A percentile compares a stretch with the other conserved stretches of the same genome.
These are phyloP conservation scores for Lentithecium fluviatile DNA, from an alignment of 495 filamentous ascomycete genomes.

Conservation along the genomic window DNA sequence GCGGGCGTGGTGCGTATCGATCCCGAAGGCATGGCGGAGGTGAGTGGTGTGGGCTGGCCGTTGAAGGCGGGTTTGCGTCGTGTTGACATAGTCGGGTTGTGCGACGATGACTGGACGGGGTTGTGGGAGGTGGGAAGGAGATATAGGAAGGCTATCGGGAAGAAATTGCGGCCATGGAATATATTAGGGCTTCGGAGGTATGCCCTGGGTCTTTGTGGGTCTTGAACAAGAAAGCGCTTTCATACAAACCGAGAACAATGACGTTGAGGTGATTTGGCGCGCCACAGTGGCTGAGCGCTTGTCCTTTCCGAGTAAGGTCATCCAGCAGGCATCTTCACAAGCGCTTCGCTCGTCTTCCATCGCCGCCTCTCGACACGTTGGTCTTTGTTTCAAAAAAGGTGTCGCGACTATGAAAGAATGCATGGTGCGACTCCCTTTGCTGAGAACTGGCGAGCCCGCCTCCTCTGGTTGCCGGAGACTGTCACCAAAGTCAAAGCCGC, in stretches of 20 bases:
- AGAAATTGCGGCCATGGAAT: neutral
- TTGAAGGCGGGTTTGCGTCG: slow-evolving; percentile 24
- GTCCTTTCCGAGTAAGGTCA: neutral
- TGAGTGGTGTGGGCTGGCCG: slow-evolving; percentile 27
- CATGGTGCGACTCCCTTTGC: no score
- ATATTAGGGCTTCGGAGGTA: neutral
- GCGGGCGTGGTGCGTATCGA: slow-evolving; percentile 12
- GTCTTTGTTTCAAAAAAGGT: no score
- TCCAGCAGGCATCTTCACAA: neutral
- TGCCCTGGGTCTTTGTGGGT: neutral
- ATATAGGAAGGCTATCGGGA: neutral
- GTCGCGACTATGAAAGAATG: no score
- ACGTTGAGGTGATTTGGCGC: slow-evolving; percentile 1
- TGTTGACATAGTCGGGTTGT: slow-evolving; percentile 18
- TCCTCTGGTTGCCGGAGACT: no score
- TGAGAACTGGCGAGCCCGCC: no score
- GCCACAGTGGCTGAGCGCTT: slow-evolving; percentile 5
- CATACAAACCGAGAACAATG: neutral
- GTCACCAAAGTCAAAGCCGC: no score
- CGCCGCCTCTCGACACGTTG: slow-evolving; percentile 1
- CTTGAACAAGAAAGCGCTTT: neutral
- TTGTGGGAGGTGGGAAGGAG: neutral
- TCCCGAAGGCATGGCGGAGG: slow-evolving; percentile 18
- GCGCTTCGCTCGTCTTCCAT: slow-evolving; percentile 1
- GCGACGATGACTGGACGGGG: neutral